phyloP scores from a whole-genome alignment of 495 filamentous ascomycete species.

The Penicillium paradoxum region DNA sequence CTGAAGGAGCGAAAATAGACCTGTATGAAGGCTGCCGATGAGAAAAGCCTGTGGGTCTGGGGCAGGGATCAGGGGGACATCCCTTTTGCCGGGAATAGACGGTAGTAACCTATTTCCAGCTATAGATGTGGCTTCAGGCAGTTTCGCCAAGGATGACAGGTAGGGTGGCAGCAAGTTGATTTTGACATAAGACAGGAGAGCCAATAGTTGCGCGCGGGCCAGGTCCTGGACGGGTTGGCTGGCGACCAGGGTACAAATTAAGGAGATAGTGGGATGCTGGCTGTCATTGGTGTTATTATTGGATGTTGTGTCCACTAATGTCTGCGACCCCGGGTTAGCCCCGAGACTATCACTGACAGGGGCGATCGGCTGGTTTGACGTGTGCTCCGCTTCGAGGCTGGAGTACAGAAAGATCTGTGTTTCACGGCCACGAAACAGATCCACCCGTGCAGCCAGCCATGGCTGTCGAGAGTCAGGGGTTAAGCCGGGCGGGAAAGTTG shows the following conservation, averaged over 20 bases:
- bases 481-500: constrained; percentile 26
- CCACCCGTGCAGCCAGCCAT: constrained; percentile 52
- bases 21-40: constrained; percentile 32
- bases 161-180: constrained; percentile 23
- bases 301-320: constrained; percentile 2
- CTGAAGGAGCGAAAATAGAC: constrained; percentile 22
- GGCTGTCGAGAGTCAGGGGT: constrained; percentile 20
- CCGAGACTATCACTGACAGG: constrained; percentile 5
- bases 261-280: not conserved
- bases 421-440: constrained; percentile 52
- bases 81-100: not conserved
- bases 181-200: constrained; percentile 26
- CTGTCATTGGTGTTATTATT: not conserved
- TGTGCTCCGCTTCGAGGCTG: constrained; percentile 44
- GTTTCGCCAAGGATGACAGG: constrained; percentile 13
- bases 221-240: constrained; percentile 4
- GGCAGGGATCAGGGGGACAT: constrained; percentile 20
- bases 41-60: constrained; percentile 31
- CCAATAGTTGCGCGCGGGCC: constrained; percentile 28
- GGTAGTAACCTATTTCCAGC: not conserved
- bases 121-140: not conserved
- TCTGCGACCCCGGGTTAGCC: not conserved
- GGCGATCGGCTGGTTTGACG: constrained; percentile 19
- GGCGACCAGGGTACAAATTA: constrained; percentile 12
- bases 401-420: constrained; percentile 59